Evolutionary conservation across 768 basidiomycete genomes (phyloP), one percentile per base, ranked within the genome.

Genomic region (Boletus reticuloceps): DNA sequence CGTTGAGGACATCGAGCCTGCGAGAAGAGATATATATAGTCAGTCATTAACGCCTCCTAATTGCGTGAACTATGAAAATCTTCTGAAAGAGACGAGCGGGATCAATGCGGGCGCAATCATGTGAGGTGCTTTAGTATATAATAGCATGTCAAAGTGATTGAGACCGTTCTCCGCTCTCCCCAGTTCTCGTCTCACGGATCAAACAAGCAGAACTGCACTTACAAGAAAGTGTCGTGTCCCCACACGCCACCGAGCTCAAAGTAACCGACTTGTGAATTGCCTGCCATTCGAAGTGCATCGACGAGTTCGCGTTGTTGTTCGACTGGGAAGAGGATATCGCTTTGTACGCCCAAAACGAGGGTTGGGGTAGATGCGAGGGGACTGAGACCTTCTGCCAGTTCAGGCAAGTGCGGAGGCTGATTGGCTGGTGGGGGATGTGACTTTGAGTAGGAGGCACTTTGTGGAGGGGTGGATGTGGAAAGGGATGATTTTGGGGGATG

Each of bases 211-310:
- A 39, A 43, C 5, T 29, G 9, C 2, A 82, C 88, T 80, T 64
- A 89, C 85, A 98, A 75, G 76, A 98, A 98, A 20, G 94, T 98
- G 73, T 99, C 96, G 66, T 99, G 96, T 2, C 97, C 97, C 95
- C 94, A 98, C n/a, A 98, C 95, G 10, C 96, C 95, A 27, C 96
- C 96, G 3, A 98, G 81, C 73, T 98, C 97, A 69, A 96, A 99
- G 72, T 98, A 98, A 56, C 91, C 89, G 27, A 99, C 97, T 54
- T 80, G 76, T 16, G 84, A 72, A 70, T 98, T 98, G 0, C 97
- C 97, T 1, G 88, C 85, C 82, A 93, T 82, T 56, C 92, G 82
- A 58, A 99, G 73, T 22, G 95, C 96, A 69, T 97, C 94, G 6
- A 87, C 94, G 9, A 96, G 77, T 73, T 99, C 97, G 38, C 96